Evolutionary conservation across 345 rosid species (phyloP), one percentile per base, ranked within the genome.

Genomic region (Combretum micranthum): DNA sequence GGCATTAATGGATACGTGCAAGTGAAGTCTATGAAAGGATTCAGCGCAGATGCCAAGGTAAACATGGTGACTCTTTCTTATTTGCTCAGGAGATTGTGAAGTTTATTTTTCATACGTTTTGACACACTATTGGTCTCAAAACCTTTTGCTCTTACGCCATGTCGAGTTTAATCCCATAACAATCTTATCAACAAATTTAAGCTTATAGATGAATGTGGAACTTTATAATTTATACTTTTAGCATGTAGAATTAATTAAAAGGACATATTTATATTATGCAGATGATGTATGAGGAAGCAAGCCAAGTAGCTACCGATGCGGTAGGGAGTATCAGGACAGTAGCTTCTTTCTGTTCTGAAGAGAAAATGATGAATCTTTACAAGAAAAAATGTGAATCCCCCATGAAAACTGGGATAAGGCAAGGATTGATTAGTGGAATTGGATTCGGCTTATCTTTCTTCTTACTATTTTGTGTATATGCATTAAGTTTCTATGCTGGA

Each of bases 301-400:
- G 96, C 66, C 94, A 90, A 73, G 89, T 90, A 43, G 97, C 97
- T 1, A 78, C 70, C 15, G 96, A 87, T 52, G 97, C 96, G 4
- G 91, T 87, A 1, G 91, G 94, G 56, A 85, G 94, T 53, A 87
- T 87, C 54, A 78, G 97, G 72, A 85, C 97, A 10, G 90, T 90
- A 47, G 87, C 96, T 47, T 90, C 96, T 7, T 90, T 81, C 69
- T 85, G 96, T 64, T 87, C 87, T 0, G 97, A 87, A 62, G 89
- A 87, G 63, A 90, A 76, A 69, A 82, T 85, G 59, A 87, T 85
- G 91, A 60, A 82, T 37, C 76, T 85, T 25, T 85, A 90, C 66
- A 63, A 60, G 64, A 75, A 56, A 65, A 90, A 85, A 76, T 87
- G 96, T 50, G 96, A 85, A 70, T 94, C 82, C 50, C 96, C 97